Base-by-base conservation (phyloP, 1,139 yeast genomes). In the Pichia norvegensis region DNA sequence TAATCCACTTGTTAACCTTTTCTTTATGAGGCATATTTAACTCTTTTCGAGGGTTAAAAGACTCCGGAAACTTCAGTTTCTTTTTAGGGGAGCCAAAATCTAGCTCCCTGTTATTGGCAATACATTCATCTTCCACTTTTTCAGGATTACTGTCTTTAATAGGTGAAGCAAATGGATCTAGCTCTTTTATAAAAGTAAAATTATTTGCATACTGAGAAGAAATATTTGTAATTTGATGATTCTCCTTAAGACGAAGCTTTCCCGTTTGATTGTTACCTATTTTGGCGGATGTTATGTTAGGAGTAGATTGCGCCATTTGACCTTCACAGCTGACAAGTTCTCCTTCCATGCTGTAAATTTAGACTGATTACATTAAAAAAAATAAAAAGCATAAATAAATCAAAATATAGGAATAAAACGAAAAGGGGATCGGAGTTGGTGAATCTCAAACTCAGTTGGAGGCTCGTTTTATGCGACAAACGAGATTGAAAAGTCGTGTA, bases 1-100 rank as follows among this genome's bases (percentile, higher is more conserved):
- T 63, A 33, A 83, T 70, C 94, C 92, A 83, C 8, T 61, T 65
- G 38, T 67, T 67, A 0, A 83, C 83, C 56, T 82, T 82, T 54
- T 82, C 90, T 40, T 62, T 66, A 45, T 70, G 73, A 1, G 76
- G 69, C 86, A 82, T 81, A 57, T 75, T 78, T 11, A 70, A 64
- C 1, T 78, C 76, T 29, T 63, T 63, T 53, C 85, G 67, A 6
- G 90, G 87, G 50, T 80, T 71, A 56, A 81, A 80, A 13, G 53
- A 54, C 2, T 62, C 46, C 2, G 78, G 78, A 45, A 73, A 68
- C 19, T 46, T 51, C 4, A 10, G 13, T 20, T 35, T 20, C 16
- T 14, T 17, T 19, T 35, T 35, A 5, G n/a, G 23, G 23, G 37
- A 35, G 20, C 16, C 20, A 19, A 19, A 19, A 19, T 17, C 13